Evolutionary conservation across 345 rosid species (phyloP).

Genomic region (Populus alba): DNA sequence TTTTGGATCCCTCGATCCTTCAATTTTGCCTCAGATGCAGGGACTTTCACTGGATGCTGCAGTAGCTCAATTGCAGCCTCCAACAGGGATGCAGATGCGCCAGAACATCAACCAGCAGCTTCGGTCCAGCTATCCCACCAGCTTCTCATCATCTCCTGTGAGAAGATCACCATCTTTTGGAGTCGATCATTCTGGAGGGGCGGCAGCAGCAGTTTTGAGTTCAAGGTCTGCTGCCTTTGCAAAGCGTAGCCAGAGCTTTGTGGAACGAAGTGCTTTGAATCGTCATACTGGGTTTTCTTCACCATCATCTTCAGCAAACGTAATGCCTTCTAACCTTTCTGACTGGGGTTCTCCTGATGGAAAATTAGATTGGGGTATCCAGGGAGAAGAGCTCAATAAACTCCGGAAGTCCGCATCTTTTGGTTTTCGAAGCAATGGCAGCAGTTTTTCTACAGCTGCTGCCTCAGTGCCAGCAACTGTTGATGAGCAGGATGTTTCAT

Average conservation of each 20-base stretch:
- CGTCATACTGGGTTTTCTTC: slow-evolving; percentile 40
- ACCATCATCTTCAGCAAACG: slow-evolving; percentile 33
- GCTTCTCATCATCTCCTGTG: slow-evolving; percentile 48
- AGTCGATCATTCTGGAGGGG: slow-evolving; percentile 36
- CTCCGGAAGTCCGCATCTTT: slow-evolving; percentile 69
- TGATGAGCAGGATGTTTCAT: slow-evolving; percentile 69
- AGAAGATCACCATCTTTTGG: slow-evolving; percentile 45
- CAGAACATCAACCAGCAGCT: slow-evolving; percentile 53
- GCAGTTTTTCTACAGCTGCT: slow-evolving; percentile 15
- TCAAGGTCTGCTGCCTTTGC: slow-evolving; percentile 68
- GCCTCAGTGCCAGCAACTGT: slow-evolving; percentile 21
- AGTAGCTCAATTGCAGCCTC: slow-evolving; percentile 40
- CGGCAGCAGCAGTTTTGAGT: slow-evolving; percentile 45
- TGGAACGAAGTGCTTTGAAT: slow-evolving; percentile 48
- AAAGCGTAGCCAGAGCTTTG: slow-evolving; percentile 67
- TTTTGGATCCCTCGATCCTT: slow-evolving; percentile 48
- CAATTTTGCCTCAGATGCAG: slow-evolving; percentile 40
- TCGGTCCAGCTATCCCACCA: slow-evolving; percentile 44
- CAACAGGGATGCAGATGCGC: slow-evolving; percentile 41
- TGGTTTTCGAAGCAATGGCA: slow-evolving; percentile 43
- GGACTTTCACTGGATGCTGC: slow-evolving; percentile 40
- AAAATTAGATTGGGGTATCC: slow-evolving; percentile 74
- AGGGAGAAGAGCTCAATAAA: slow-evolving; percentile 70
- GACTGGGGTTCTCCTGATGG: slow-evolving; percentile 86
- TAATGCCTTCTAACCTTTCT: slow-evolving; percentile 28